phyloP scores from a whole-genome alignment of 805 yeast species.

The Candida orba region DNA sequence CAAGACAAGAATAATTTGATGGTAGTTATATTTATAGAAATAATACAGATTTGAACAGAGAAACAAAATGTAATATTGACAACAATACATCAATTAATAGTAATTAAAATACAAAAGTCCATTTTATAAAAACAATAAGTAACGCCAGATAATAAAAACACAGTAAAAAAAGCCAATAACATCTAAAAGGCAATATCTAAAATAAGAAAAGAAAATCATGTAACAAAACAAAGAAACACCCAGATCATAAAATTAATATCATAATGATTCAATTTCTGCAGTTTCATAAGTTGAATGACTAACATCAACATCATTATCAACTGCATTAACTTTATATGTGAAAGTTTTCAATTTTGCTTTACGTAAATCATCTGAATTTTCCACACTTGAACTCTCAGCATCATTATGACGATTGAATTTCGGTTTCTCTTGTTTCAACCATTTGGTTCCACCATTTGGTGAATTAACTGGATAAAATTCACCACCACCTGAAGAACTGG shows the following conservation, averaged over 20 bases:
- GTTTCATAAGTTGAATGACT: conserved; percentile 20
- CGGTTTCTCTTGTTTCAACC: conserved; percentile 14
- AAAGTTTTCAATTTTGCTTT: conserved; percentile 32
- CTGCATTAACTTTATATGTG: conserved; percentile 27
- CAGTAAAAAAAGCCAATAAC: background rate
- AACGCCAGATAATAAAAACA: background rate
- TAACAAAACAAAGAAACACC: background rate
- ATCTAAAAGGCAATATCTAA: background rate
- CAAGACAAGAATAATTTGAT: background rate
- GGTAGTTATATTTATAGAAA: background rate
- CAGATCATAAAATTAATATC: too few species aligned
- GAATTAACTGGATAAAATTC: conserved; percentile 21
- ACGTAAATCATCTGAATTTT: conserved; percentile 1
- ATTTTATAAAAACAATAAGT: background rate
- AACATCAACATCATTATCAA: conserved; percentile 25
- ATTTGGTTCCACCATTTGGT: conserved; percentile 15
- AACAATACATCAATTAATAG: background rate
- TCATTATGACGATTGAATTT: too few species aligned
- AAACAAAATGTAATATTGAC: too few species aligned
- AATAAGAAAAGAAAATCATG: background rate
- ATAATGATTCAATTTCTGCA: conserved; percentile 25
- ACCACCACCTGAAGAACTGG: conserved; percentile 14
- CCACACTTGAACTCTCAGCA: conserved; percentile 2
- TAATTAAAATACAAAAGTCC: background rate
- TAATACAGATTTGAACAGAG: too few species aligned